Evolutionary conservation across 805 yeast genomes (phyloP).

Genomic region (Candida morakotiae): DNA sequence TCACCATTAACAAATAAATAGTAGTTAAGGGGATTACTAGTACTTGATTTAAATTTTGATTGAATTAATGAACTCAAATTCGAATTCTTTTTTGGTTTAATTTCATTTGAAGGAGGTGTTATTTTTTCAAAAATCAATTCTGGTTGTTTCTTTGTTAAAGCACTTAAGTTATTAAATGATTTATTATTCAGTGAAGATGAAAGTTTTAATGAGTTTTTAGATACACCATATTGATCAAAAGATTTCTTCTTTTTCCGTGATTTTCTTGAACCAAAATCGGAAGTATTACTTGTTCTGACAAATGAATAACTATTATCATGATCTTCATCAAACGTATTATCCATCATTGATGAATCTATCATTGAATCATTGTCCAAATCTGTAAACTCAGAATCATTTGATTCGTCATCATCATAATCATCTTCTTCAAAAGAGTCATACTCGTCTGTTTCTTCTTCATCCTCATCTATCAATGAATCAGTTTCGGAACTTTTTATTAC

Average conservation of each 20-base stretch:
- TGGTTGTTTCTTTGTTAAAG: constrained; percentile 5
- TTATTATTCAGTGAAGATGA: not conserved
- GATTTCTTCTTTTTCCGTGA: constrained; percentile 17
- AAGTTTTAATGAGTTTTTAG: constrained; percentile 6
- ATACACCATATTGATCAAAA: constrained; percentile 11
- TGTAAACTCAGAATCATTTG: constrained; percentile 40
- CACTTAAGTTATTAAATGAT: not conserved
- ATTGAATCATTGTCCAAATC: constrained; percentile 39
- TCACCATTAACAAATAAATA: constrained; percentile 25
- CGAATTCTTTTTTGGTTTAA: constrained; percentile 18
- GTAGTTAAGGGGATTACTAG: constrained; percentile 41
- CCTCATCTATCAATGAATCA: constrained; percentile 16
- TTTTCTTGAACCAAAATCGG: constrained; percentile 12
- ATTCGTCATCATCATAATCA: constrained; percentile 24
- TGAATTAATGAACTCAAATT: constrained; percentile 43
- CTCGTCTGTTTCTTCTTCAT: constrained; percentile 14
- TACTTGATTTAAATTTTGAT: constrained; percentile 27
- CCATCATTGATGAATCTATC: constrained; percentile 23
- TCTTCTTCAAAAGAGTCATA: constrained; percentile 19
- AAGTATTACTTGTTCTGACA: constrained; percentile 10
- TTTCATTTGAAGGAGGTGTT: constrained; percentile 7
- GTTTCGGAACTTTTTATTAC: constrained; percentile 17
- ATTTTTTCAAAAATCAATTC: constrained; percentile 20
- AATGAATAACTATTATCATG: constrained; percentile 14
- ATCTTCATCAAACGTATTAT: constrained; percentile 18